Base-by-base conservation (phyloP, 225 moss, liverwort and hornwort species). In the Rhytidiadelphus loreus region DNA sequence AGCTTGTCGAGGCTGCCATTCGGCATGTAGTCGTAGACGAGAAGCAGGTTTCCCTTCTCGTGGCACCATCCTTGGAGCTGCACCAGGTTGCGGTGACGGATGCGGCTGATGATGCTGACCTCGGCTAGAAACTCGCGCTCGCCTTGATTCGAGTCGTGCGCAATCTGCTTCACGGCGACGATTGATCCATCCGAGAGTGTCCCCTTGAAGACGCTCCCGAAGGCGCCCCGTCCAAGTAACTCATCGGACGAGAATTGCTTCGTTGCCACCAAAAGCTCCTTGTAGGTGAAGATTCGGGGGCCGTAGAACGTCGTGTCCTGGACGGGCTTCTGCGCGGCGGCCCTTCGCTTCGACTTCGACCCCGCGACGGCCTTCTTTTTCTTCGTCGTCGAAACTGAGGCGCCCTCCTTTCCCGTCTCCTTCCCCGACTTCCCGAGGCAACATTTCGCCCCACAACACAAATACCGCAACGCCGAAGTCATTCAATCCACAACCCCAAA, bases 121-220 rank as follows among this genome's bases (percentile, higher is more conserved):
- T 97, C 96, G 18, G 97, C 97, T 37, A 96, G 92, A 85, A 96
- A 97, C 86, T 96, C 96, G 52, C 96, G 94, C 92, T 97, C 97
- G 81, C 94, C 94, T 86, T 96, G 96, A 77, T 93, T 92, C 7
- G 93, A 95, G 65, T 97, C 96, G 58, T 92, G 93, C 84, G 96
- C 96, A 84, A 96, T 97, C 90, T 96, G 96, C 89, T 97, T 97
- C 62, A 97, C 97, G 18, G 97, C 97, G 11, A 97, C 94, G 2
- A 94, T 59, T 3, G 92, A 89, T 29, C 94, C 96, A 17, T 95
- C 96, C 48, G 92, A 79, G 50, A 97, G 72, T 46, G 93, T 90
- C 48, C 97, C 96, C 83, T 95, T 97, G 90, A 94, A 96, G 20
- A 97, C 96, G 79, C 95, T 97, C 57, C 97, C 96, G 81, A 96